phyloP scores from a whole-genome alignment of 176 grass and related monocot species.

The Hsuehochloa calcarea region DNA sequence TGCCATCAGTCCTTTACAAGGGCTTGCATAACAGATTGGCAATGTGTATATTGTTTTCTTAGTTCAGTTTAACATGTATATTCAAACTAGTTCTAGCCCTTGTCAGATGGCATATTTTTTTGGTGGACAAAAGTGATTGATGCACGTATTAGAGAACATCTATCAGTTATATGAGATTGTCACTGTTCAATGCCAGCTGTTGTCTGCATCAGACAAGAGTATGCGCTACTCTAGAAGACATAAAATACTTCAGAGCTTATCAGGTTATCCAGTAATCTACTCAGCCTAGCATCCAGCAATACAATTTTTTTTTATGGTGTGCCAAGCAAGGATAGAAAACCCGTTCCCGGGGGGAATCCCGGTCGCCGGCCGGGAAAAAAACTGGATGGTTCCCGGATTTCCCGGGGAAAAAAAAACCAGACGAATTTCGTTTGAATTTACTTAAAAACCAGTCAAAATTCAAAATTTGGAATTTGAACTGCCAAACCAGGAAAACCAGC shows the following conservation, averaged over 20 bases:
- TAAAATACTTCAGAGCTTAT: not conserved
- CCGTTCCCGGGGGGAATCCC: too few species aligned
- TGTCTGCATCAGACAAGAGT: not conserved
- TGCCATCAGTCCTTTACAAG: not conserved
- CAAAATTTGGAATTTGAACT: too few species aligned
- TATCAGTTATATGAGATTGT: not conserved
- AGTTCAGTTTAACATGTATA: not conserved
- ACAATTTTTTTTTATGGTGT: not conserved
- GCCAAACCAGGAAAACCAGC: too few species aligned
- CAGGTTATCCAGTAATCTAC: not conserved
- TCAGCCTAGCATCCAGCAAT: not conserved
- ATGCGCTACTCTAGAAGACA: not conserved
- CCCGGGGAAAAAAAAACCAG: too few species aligned
- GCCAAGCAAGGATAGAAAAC: too few species aligned
- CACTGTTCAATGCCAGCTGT: not conserved
- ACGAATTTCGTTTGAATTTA: too few species aligned
- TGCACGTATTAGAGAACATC: not conserved
- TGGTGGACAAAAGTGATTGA: not conserved
- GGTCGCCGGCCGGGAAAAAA: too few species aligned
- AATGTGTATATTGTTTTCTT: not conserved
- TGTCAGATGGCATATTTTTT: not conserved
- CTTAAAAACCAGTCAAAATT: too few species aligned
- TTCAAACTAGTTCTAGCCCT: not conserved
- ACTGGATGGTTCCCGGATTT: too few species aligned
- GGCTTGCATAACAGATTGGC: not conserved